Percentiles rank a stretch among this genome's conserved stretches.
Evolutionary conservation across 2,329 filamentous ascomycete genomes (phyloP).

Genomic region (Xylaria sp.): DNA sequence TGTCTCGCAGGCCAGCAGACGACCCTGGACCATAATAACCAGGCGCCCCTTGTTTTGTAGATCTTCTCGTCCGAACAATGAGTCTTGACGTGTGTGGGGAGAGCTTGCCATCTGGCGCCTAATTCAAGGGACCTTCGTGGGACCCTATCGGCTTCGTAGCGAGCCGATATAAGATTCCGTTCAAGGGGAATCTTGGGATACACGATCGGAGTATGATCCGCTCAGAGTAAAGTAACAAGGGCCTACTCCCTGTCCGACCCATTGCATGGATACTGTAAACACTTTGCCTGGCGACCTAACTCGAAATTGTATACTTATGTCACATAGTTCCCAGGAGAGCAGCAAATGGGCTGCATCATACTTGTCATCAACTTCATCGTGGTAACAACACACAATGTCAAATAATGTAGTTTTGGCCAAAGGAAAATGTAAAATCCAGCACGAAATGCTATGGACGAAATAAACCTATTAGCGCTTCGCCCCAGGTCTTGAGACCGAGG

Average conservation of each 20-base stretch:
- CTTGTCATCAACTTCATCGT: neutral
- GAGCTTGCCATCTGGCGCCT: conserved; percentile 20
- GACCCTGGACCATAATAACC: conserved; percentile 25
- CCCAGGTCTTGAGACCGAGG: conserved; percentile 41
- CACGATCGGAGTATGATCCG: conserved; percentile 17
- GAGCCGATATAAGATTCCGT: conserved; percentile 25
- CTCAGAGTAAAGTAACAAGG: conserved; percentile 14
- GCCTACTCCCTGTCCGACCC: conserved; percentile 13
- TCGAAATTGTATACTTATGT: neutral
- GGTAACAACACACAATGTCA: neutral
- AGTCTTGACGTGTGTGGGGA: conserved; percentile 28
- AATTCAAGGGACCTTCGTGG: conserved; percentile 12
- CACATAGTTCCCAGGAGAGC: neutral
- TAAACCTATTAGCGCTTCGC: conserved; percentile 33
- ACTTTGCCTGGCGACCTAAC: neutral
- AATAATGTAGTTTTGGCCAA: neutral
- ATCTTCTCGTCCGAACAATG: conserved; percentile 45
- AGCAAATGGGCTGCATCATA: neutral
- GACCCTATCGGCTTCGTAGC: conserved; percentile 27
- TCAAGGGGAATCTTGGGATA: conserved; percentile 18
- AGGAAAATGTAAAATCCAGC: conserved; percentile 7
- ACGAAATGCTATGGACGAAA: neutral
- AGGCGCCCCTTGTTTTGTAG: conserved; percentile 40
- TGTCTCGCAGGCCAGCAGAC: conserved; percentile 40
- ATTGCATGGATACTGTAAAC: conserved; percentile 5